phyloP scores from a whole-genome alignment of 306 rosid species.

The Gastrolobium villosum region DNA sequence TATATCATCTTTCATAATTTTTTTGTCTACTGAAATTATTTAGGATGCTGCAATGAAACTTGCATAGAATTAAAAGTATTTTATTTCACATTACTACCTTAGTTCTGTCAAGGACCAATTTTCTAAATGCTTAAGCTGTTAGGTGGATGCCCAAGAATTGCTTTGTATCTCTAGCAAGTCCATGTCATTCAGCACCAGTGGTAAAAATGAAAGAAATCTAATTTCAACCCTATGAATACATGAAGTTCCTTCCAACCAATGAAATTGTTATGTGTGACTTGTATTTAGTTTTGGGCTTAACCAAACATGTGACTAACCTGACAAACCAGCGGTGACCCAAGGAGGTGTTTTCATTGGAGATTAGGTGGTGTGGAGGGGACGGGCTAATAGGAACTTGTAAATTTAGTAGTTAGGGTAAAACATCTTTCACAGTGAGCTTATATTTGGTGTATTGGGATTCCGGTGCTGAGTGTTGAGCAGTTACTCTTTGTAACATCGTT shows the following conservation, averaged over 20 bases:
- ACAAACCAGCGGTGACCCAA: neutral
- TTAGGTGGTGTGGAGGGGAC: neutral
- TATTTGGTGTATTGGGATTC: neutral
- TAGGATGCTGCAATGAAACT: constrained; percentile 28
- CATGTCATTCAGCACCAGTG: constrained; percentile 26
- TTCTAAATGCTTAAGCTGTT: constrained; percentile 29
- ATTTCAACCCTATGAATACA: neutral
- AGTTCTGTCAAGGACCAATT: constrained; percentile 29
- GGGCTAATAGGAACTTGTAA: neutral
- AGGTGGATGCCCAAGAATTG: constrained; percentile 3
- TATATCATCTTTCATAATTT: constrained; percentile 4
- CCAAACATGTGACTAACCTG: neutral
- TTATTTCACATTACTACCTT: constrained; percentile 29
- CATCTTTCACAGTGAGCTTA: neutral
- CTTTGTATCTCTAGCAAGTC: constrained; percentile 23
- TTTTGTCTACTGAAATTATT: constrained; percentile 39
- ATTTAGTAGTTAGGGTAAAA: neutral
- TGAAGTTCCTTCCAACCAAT: constrained; percentile 28
- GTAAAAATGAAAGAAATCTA: constrained; percentile 2
- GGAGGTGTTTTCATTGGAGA: neutral
- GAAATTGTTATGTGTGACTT: constrained; percentile 11
- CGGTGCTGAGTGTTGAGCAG: neutral
- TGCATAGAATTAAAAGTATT: constrained; percentile 10
- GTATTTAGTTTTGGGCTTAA: constrained; percentile 23
- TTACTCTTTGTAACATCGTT: neutral